Evolutionary conservation across 148 eudicot genomes (phyloP).

Genomic region (Camellia japonica): DNA sequence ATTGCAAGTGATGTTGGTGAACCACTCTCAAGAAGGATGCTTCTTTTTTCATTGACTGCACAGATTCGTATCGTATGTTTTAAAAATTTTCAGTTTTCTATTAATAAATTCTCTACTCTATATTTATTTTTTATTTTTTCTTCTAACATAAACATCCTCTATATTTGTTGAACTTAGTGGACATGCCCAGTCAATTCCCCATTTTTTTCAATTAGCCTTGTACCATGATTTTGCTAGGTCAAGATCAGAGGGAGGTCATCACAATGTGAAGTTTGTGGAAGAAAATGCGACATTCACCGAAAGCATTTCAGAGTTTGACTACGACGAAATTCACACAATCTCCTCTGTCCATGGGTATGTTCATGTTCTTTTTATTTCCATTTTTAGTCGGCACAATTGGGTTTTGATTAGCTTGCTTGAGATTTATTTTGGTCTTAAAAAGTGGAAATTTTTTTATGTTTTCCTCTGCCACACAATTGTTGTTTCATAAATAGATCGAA

Average conservation of each 20-base stretch:
- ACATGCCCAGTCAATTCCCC: too few relatives aligned
- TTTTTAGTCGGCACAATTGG: too few relatives aligned
- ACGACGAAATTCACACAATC: slow-evolving; percentile 80
- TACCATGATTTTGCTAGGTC: slow-evolving; percentile 48
- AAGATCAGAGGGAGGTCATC: slow-evolving; percentile 82
- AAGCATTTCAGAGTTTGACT: slow-evolving; percentile 67
- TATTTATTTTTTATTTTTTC: too few relatives aligned
- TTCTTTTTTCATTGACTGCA: too few relatives aligned
- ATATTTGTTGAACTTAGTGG: too few relatives aligned
- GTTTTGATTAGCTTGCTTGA: neutral
- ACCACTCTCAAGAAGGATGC: too few relatives aligned
- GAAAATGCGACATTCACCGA: slow-evolving; percentile 52
- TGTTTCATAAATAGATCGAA: neutral
- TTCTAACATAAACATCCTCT: too few relatives aligned
- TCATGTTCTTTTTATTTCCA: slow-evolving; percentile 14
- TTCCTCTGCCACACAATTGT: neutral
- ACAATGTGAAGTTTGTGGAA: slow-evolving; percentile 85
- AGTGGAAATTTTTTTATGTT: neutral
- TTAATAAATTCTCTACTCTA: too few relatives aligned
- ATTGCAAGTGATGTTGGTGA: too few relatives aligned
- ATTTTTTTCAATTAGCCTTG: neutral
- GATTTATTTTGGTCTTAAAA: neutral
- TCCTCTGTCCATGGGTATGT: slow-evolving; percentile 69
- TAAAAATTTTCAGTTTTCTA: too few relatives aligned
- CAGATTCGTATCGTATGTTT: too few relatives aligned